Percentiles rank a stretch among this genome's conserved stretches.
These are phyloP conservation scores for Monosporascus sp. DNA, from an alignment of 2,329 filamentous ascomycete species.

Conservation along the genomic window DNA sequence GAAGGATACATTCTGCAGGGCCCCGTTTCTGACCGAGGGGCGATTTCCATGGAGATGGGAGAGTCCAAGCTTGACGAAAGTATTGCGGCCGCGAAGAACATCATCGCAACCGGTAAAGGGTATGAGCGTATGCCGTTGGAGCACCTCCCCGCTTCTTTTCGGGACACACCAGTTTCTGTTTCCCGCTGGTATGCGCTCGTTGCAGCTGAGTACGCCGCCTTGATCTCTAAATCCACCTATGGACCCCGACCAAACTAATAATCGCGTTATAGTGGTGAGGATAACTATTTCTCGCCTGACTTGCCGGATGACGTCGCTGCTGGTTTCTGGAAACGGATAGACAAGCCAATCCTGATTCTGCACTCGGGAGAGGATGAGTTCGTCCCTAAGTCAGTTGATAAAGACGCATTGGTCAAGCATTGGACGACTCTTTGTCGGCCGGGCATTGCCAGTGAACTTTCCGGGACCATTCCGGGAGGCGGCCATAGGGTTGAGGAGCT, in stretches of 20 bases:
- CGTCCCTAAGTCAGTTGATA: conserved; percentile 54
- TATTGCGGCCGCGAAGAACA: conserved; percentile 44
- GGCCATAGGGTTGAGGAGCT: conserved; percentile 44
- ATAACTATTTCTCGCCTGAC: conserved; percentile 86
- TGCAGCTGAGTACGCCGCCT: conserved; percentile 41
- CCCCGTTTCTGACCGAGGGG: conserved; percentile 72
- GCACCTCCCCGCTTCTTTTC: conserved; percentile 34
- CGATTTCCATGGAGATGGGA: conserved; percentile 40
- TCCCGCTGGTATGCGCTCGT: conserved; percentile 47
- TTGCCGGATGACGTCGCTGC: conserved; percentile 50
- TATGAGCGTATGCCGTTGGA: conserved; percentile 50
- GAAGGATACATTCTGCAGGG: conserved; percentile 78
- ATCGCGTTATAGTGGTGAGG: conserved; percentile 52
- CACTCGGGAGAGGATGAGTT: conserved; percentile 63
- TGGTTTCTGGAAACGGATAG: conserved; percentile 61
- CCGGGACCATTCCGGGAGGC: conserved; percentile 48
- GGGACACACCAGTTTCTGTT: conserved; percentile 43
- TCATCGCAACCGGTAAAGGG: conserved; percentile 50
- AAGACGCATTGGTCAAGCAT: conserved; percentile 47
- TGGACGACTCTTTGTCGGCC: conserved; percentile 46
- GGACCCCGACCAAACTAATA: conserved; percentile 1
- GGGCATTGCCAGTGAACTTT: conserved; percentile 43
- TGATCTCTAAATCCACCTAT: not conserved
- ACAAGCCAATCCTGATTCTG: conserved; percentile 57
- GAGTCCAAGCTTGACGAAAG: conserved; percentile 37